Percentiles rank a stretch among this genome's conserved stretches.
Evolutionary conservation across 2,329 filamentous ascomycete species (phyloP).

Genomic region (Teratosphaeria pseudoeucalypti): DNA sequence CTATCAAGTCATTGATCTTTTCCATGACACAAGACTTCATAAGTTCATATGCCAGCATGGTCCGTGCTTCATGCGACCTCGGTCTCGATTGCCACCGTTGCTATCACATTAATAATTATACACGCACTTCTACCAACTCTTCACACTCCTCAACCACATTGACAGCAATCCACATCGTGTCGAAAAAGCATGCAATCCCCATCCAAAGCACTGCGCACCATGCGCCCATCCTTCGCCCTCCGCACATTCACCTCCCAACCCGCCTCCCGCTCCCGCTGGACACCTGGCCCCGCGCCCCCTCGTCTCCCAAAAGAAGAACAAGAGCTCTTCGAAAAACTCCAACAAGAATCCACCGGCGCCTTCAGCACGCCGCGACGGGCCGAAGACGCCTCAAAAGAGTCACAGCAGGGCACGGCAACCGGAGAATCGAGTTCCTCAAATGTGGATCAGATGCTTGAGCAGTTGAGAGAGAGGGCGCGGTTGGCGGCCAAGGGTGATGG

Average conservation of each 20-base stretch:
- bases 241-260: constrained; percentile 10
- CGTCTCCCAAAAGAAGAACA: constrained; percentile 82
- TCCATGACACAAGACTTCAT: no score
- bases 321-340: constrained; percentile 79
- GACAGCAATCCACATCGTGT: neutral
- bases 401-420: neutral
- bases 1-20: no score
- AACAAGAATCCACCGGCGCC: constrained; percentile 63
- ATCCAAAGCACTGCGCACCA: constrained; percentile 9
- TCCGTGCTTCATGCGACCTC: neutral
- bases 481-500: constrained; percentile 48
- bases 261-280: constrained; percentile 6
- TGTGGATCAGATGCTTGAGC: constrained; percentile 18
- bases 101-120: neutral
- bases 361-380: constrained; percentile 55
- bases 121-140: neutral
- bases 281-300: constrained; percentile 58
- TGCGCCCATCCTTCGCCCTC: constrained; percentile 20
- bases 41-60: neutral
- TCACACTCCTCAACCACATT: neutral
- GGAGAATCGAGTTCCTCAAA: constrained; percentile 8
- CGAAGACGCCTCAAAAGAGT: neutral
- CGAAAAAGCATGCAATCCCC: constrained; percentile 14
- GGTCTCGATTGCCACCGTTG: neutral
- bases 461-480: constrained; percentile 27